phyloP scores from a whole-genome alignment of 1,284 basidiomycete species.

The Cystobasidium sp. region DNA sequence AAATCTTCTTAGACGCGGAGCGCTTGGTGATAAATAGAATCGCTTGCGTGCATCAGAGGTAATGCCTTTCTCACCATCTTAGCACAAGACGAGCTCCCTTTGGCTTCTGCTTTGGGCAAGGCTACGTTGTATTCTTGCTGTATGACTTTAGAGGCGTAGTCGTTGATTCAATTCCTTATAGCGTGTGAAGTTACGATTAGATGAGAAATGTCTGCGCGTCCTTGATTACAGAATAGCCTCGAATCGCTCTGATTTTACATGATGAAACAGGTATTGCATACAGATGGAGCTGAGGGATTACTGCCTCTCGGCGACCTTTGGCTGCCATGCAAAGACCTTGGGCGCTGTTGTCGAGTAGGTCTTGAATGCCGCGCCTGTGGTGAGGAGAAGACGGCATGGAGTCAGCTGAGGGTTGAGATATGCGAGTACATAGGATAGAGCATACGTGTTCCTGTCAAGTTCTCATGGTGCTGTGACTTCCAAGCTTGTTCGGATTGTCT shows the following conservation, averaged over 20 bases:
- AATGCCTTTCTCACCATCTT: no score
- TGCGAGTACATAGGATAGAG: neutral
- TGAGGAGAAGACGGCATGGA: neutral
- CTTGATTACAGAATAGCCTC: no score
- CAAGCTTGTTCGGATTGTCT: constrained; percentile 72
- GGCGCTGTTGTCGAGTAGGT: constrained; percentile 83
- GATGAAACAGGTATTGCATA: neutral
- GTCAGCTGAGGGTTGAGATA: neutral
- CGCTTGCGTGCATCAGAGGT: no score
- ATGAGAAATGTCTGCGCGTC: no score
- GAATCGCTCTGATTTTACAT: neutral
- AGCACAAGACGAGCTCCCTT: no score
- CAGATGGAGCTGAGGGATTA: neutral
- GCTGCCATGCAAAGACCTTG: constrained; percentile 82
- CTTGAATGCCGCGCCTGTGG: constrained; percentile 70
- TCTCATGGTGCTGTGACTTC: constrained; percentile 70
- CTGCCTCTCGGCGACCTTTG: constrained; percentile 63
- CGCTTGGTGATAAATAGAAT: neutral
- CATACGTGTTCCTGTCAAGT: constrained; percentile 85
- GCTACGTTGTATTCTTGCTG: no score
- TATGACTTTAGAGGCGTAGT: no score
- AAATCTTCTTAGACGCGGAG: neutral
- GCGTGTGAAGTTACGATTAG: no score
- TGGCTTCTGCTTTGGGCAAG: no score
- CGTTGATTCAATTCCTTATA: no score